A percentile compares a stretch with the other conserved stretches of the same genome.
phyloP scores from a whole-genome alignment of 345 rosid genomes.

The Hirschfeldia incana region DNA sequence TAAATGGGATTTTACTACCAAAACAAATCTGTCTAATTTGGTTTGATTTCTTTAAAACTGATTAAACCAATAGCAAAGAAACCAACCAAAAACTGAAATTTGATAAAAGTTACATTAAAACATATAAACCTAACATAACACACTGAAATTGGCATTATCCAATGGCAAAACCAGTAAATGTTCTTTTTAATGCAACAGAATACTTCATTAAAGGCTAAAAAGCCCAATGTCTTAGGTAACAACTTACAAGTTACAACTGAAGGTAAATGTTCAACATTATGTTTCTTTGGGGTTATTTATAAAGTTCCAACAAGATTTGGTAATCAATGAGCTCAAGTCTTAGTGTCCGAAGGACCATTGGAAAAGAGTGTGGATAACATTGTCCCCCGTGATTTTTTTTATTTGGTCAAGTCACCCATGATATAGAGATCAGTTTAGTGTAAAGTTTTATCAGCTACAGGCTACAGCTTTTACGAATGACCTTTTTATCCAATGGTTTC shows the following conservation, averaged over 20 bases:
- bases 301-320: conserved; percentile 1
- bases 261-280: not conserved
- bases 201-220: too few species aligned
- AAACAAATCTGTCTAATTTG: not conserved
- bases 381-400: not conserved
- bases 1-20: conserved; percentile 16
- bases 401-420: not conserved
- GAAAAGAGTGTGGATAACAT: conserved; percentile 36
- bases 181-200: too few species aligned
- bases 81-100: not conserved
- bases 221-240: too few species aligned
- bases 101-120: not conserved
- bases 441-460: not conserved
- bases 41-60: not conserved
- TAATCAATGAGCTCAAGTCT: conserved; percentile 28
- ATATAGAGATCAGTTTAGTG: conserved; percentile 11
- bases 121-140: not conserved
- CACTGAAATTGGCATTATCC: not conserved
- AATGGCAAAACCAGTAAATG: too few species aligned
- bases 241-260: too few species aligned
- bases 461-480: conserved; percentile 2
- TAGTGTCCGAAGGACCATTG: conserved; percentile 13
- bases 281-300: not conserved
- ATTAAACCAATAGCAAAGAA: not conserved
- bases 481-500: not conserved